Conservation (phyloP, 2,329 filamentous ascomycete species). For the Talaromyces albobiverticillius region DNA sequence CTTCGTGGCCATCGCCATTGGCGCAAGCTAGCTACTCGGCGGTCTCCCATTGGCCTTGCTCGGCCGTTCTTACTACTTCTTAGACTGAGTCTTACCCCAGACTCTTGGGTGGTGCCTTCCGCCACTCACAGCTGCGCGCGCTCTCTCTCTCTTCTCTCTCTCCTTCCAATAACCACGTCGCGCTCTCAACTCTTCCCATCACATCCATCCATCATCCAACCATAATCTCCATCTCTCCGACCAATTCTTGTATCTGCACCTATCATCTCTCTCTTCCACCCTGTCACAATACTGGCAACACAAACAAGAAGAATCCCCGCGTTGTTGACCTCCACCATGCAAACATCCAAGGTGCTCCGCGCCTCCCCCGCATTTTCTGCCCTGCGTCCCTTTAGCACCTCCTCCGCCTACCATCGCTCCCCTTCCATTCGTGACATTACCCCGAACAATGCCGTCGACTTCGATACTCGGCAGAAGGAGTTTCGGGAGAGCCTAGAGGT, state of each 20-base stretch:
- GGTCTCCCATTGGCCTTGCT: neutral
- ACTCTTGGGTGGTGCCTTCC: slow-evolving; percentile 1
- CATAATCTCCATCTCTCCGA: no score
- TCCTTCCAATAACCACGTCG: neutral
- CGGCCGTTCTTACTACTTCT: no score
- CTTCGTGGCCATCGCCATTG: no score
- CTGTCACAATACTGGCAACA: no score
- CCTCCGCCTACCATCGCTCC: slow-evolving; percentile 49
- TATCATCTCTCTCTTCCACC: neutral
- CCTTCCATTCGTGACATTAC: slow-evolving; percentile 87
- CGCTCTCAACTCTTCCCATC: neutral
- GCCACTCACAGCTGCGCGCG: slow-evolving; percentile 1
- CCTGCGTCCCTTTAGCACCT: slow-evolving; percentile 59
- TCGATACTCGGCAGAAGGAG: slow-evolving; percentile 78
- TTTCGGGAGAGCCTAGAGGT: slow-evolving; percentile 80
- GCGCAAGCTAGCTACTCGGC: no score
- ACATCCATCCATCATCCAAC: neutral
- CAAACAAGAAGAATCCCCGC: no score
- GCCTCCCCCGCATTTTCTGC: slow-evolving; percentile 46
- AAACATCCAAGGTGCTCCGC: slow-evolving; percentile 50
- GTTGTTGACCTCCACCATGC: no score
- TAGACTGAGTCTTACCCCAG: no score
- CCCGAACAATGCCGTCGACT: slow-evolving; percentile 67
- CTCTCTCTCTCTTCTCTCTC: slow-evolving; percentile 1
- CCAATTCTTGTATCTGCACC: neutral